Percentiles rank a stretch among this genome's conserved stretches.
Conservation (phyloP, 306 rosid genomes). For the Geum urbanum region DNA sequence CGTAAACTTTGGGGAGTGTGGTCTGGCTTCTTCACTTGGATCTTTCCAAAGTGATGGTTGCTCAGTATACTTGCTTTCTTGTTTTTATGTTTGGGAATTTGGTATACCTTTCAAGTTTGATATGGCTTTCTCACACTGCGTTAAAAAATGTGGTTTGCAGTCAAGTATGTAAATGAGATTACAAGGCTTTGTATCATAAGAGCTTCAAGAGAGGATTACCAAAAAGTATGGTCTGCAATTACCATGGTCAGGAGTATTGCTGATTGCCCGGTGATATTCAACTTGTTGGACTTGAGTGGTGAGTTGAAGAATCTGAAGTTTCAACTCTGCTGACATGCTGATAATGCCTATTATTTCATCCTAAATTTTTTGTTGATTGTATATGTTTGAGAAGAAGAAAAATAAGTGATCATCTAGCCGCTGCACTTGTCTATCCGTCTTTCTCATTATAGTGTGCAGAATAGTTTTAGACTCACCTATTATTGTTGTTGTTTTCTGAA, state of each 20-base stretch:
- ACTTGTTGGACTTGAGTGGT: constrained; percentile 68
- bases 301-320: constrained; percentile 16
- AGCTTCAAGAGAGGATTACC: constrained; percentile 65
- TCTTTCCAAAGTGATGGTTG: constrained; percentile 44
- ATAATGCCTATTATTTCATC: constrained; percentile 5
- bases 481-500: not conserved
- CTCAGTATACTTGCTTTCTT: constrained; percentile 3
- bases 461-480: no score
- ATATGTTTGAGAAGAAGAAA: not conserved
- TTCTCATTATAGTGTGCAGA: not conserved
- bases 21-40: constrained; percentile 70
- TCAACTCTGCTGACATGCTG: not conserved
- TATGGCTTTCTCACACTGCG: not conserved
- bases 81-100: not conserved
- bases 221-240: constrained; percentile 72
- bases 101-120: not conserved
- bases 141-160: constrained; percentile 27
- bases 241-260: constrained; percentile 67
- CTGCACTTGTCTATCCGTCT: no score
- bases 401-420: not conserved
- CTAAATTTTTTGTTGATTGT: not conserved
- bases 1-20: constrained; percentile 85
- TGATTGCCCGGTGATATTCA: constrained; percentile 55
- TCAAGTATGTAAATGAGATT: constrained; percentile 74
- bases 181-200: constrained; percentile 72